phyloP scores from a whole-genome alignment of 371 early-diverging fungal genomes.

The Synchytrium microbalum region DNA sequence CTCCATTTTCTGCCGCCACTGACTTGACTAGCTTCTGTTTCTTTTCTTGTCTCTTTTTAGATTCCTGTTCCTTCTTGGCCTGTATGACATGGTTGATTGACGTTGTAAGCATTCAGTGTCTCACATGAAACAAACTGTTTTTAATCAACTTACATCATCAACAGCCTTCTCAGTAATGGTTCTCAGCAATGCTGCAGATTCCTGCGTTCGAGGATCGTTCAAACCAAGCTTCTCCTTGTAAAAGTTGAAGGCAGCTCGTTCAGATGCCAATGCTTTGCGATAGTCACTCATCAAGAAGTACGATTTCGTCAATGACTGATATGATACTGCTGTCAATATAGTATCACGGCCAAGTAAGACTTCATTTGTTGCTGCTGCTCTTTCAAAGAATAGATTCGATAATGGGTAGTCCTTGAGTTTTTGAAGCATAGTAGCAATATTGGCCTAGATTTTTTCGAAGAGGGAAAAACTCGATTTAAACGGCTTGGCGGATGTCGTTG shows the following conservation, averaged over 20 bases:
- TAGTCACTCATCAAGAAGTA: conserved; percentile 69
- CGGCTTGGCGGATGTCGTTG: conserved; percentile 3
- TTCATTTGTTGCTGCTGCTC: conserved; percentile 62
- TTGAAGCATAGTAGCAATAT: conserved; percentile 80
- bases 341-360: conserved; percentile 64
- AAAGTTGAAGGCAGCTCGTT: conserved; percentile 63
- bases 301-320: conserved; percentile 71
- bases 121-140: neutral
- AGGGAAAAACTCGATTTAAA: conserved; percentile 5
- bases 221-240: conserved; percentile 58
- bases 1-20: neutral
- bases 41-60: neutral
- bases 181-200: conserved; percentile 44
- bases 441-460: conserved; percentile 44
- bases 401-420: conserved; percentile 55
- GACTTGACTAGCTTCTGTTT: neutral
- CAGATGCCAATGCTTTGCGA: conserved; percentile 61
- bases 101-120: too few relatives aligned
- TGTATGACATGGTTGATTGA: too few relatives aligned
- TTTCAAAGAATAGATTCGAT: conserved; percentile 64
- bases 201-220: conserved; percentile 65
- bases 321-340: conserved; percentile 56
- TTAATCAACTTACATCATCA: conserved; percentile 11
- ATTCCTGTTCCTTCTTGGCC: conserved; percentile 8
- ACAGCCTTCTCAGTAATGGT: conserved; percentile 18